Evolutionary conservation across 192 early-diverging fungal species (phyloP).

Genomic region (Dissophora globulifera): DNA sequence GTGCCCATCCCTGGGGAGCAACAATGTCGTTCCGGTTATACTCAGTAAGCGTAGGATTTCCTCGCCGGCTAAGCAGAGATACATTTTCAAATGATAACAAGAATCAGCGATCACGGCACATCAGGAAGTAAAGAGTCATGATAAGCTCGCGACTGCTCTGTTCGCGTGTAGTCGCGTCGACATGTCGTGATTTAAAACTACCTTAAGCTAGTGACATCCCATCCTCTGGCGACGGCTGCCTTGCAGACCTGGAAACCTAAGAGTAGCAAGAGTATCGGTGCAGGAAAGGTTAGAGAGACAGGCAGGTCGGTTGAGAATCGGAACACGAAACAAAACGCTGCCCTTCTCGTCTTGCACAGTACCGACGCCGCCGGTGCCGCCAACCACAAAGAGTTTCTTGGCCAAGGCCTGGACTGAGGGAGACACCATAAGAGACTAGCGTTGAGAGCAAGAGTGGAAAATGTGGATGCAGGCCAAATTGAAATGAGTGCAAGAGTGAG

Average conservation of each 20-base stretch:
- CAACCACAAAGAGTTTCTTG: conserved; percentile 46
- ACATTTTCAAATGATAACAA: background rate
- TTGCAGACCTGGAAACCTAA: conserved; percentile 61
- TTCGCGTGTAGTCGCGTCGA: background rate
- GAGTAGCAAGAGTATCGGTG: background rate
- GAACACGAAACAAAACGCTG: too few species aligned
- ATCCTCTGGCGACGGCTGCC: conserved; percentile 54
- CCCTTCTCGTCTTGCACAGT: background rate
- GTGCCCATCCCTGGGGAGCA: conserved; percentile 50
- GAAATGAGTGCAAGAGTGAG: too few species aligned
- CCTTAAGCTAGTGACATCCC: conserved; percentile 66
- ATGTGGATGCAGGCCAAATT: too few species aligned
- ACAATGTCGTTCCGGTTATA: conserved; percentile 62
- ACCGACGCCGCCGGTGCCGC: conserved; percentile 51
- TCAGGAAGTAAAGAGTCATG: too few species aligned
- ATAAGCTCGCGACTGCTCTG: too few species aligned
- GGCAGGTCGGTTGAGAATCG: too few species aligned
- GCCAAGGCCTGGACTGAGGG: conserved; percentile 44
- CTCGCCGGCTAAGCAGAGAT: conserved; percentile 12
- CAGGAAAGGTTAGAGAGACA: too few species aligned
- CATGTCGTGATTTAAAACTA: conserved; percentile 24
- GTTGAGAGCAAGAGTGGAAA: too few species aligned
- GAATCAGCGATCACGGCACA: background rate
- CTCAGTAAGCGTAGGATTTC: conserved; percentile 43
- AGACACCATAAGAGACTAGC: conserved; percentile 49